A percentile compares a stretch with the other conserved stretches of the same genome.
Conservation (phyloP, 352 stramenopile species). For the Globisporangium barbulae region DNA sequence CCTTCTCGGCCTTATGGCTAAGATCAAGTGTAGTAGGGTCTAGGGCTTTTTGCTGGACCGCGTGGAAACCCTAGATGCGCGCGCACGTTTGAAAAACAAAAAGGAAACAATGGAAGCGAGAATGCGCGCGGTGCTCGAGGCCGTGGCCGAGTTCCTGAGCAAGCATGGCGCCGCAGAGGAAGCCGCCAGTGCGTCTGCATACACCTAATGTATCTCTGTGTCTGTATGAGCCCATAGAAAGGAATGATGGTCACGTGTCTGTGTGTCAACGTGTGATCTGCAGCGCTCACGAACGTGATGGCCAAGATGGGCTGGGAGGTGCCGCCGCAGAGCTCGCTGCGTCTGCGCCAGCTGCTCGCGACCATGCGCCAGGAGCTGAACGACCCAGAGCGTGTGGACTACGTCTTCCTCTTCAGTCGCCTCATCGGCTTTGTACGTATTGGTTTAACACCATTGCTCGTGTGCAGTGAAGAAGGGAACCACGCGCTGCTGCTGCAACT, state of each 20-base stretch:
- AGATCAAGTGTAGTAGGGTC: too few relatives aligned
- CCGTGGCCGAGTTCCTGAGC: constrained; percentile 52
- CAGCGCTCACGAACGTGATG: constrained; percentile 43
- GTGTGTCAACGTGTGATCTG: neutral
- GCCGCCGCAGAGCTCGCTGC: constrained; percentile 40
- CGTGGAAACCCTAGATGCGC: neutral
- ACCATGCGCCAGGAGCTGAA: constrained; percentile 48
- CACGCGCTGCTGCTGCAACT: neutral
- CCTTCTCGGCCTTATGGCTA: too few relatives aligned
- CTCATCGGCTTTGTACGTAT: constrained; percentile 26
- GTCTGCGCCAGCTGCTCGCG: constrained; percentile 47
- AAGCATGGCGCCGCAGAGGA: constrained; percentile 41
- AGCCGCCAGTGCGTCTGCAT: constrained; percentile 26
- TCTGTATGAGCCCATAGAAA: neutral
- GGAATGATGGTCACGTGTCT: neutral
- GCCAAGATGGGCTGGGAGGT: constrained; percentile 41
- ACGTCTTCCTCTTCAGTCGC: constrained; percentile 62
- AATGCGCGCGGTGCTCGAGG: constrained; percentile 41
- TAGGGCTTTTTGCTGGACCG: neutral
- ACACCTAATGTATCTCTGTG: neutral
- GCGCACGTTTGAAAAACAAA: neutral
- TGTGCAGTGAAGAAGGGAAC: too few relatives aligned
- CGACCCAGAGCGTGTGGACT: constrained; percentile 26
- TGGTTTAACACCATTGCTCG: neutral
- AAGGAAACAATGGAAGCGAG: neutral